These are phyloP conservation scores for Boletus sp. DNA, from an alignment of 768 basidiomycete species.

Conservation along the genomic window DNA sequence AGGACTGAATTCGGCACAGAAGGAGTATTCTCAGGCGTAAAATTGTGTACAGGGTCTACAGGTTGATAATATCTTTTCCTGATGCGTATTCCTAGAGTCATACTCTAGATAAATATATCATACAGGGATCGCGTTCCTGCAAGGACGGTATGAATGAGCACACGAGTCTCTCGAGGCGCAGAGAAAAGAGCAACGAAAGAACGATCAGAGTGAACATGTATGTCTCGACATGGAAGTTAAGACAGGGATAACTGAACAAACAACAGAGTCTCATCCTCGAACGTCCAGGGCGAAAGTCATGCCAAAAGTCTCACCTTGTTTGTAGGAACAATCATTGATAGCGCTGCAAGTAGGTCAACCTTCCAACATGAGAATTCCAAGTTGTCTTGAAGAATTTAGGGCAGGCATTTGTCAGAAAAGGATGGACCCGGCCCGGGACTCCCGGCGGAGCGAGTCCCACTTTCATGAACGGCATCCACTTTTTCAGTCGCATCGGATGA, in stretches of 20 bases:
- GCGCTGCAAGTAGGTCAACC: too few species aligned
- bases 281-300: too few species aligned
- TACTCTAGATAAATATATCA: background rate
- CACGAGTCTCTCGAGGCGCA: too few species aligned
- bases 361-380: too few species aligned
- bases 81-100: background rate
- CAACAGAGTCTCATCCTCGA: slow-evolving; percentile 17
- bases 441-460: too few species aligned
- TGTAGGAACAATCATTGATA: background rate
- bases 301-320: background rate
- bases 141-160: background rate
- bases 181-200: background rate
- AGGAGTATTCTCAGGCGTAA: background rate
- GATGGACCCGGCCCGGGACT: too few species aligned
- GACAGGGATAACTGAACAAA: slow-evolving; percentile 32
- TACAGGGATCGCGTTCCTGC: background rate
- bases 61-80: background rate
- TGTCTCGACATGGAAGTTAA: slow-evolving; percentile 27
- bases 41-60: background rate
- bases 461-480: too few species aligned
- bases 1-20: background rate
- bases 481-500: too few species aligned
- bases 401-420: too few species aligned
- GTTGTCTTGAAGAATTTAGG: too few species aligned
- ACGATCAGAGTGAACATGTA: background rate